These are phyloP conservation scores for Hortiboletus flavorubellus DNA, from an alignment of 768 basidiomycete genomes.

Conservation along the genomic window DNA sequence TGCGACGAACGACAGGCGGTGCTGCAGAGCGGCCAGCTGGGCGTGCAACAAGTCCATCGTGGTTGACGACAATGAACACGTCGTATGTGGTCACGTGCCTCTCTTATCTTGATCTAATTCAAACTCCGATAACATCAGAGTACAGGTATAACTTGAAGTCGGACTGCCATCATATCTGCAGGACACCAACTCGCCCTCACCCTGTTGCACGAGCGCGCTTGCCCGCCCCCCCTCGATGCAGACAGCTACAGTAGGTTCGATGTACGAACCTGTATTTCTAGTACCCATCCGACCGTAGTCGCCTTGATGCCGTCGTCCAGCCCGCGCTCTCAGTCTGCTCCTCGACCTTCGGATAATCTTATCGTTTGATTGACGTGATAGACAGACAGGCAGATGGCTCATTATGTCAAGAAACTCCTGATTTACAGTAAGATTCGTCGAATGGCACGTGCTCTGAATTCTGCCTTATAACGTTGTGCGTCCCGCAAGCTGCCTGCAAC, in stretches of 20 bases:
- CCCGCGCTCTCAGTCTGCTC: not conserved
- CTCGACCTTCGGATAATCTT: not conserved
- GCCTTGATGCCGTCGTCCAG: not conserved
- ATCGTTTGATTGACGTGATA: not conserved
- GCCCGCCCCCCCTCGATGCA: no score
- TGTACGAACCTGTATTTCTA: no score
- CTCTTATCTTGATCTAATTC: no score
- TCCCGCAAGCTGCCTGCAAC: no score
- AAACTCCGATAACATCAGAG: no score
- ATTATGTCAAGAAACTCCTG: not conserved
- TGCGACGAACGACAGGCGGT: slow-evolving; percentile 65
- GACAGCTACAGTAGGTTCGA: no score
- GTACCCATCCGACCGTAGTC: not conserved
- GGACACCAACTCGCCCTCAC: no score
- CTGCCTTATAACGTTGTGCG: not conserved
- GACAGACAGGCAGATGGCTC: not conserved
- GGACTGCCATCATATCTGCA: no score
- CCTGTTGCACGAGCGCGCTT: no score
- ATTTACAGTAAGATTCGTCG: not conserved
- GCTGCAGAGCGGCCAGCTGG: slow-evolving; percentile 55
- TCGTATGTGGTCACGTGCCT: slow-evolving; percentile 13
- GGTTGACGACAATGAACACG: slow-evolving; percentile 5
- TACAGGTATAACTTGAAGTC: no score
- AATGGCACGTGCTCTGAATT: not conserved
- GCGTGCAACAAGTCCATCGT: slow-evolving; percentile 61